Conservation (phyloP, 106 monocot genomes). For the Allium cepa region DNA sequence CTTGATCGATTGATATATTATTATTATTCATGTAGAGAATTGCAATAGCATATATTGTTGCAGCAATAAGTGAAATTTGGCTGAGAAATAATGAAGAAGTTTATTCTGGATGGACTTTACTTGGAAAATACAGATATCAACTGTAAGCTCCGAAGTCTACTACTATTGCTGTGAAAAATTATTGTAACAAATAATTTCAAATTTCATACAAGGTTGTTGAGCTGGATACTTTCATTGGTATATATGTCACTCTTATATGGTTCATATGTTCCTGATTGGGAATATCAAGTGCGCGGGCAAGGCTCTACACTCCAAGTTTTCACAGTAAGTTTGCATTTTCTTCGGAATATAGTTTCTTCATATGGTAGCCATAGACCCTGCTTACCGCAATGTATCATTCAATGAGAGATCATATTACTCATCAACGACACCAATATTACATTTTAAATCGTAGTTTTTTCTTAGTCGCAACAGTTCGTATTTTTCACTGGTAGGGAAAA, state of each 20-base stretch:
- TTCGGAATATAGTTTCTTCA: too few relatives aligned
- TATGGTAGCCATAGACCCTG: too few relatives aligned
- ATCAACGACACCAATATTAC: too few relatives aligned
- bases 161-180: too few relatives aligned
- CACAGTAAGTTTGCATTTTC: conserved; percentile 14
- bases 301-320: conserved; percentile 11
- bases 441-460: too few relatives aligned
- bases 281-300: conserved; percentile 19
- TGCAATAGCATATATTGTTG: conserved; percentile 33
- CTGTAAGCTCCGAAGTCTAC: conserved; percentile 12
- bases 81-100: conserved; percentile 16
- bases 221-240: conserved; percentile 15
- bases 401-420: too few relatives aligned
- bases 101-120: conserved; percentile 32
- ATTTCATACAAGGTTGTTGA: conserved; percentile 16
- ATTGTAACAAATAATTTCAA: too few relatives aligned
- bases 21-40: conserved; percentile 32
- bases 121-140: conserved; percentile 31
- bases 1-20: too few relatives aligned
- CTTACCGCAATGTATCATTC: too few relatives aligned
- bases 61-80: conserved; percentile 41
- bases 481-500: too few relatives aligned
- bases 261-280: conserved; percentile 45
- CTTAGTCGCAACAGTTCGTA: too few relatives aligned
- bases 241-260: conserved; percentile 35